Base-by-base conservation (phyloP, 495 filamentous ascomycete genomes). In the Penicillium salamii region DNA sequence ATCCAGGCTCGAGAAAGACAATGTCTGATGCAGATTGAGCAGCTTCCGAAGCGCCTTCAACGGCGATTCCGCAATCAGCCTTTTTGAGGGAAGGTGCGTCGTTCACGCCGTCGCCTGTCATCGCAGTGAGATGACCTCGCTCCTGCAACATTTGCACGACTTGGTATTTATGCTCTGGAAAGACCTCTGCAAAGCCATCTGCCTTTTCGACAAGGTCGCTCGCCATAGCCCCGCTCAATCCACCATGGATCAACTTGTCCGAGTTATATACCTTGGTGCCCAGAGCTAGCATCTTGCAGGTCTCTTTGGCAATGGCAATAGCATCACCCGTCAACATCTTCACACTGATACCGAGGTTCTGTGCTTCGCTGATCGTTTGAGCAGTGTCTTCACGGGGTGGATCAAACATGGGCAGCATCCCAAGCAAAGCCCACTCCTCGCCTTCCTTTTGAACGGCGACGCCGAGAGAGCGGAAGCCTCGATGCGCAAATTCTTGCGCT, bases 31-130 rank as follows among this genome's bases (percentile, higher is more conserved):
- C 85, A 20, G 85, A 83, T 64, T 87, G 85, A 15, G 85, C 85
- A 46, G 85, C 85, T 74, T 87, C 83, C 5, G 84, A 83, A 23
- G 85, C 81, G 60, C 85, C 85, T 71, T 88, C 85, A 40, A 88
- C 85, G 32, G 85, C 85, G 55, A 88, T 88, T 72, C 73, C 73
- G 44, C 75, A 78, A 75, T 97, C 91, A 15, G 91, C 91, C 76
- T 95, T 96, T 78, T 97, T 97, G 46, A 97, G 77, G 31, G 91
- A 96, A 26, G 91, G 91, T 41, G 91, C 91, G 72, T 97, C 91
- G 71, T 97, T 97, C 67, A 97, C 91, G 80, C 91, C 91, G 63
- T 97, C 91, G 74, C 91, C 91, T 71, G 91, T 97, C 91, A 97
- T 97, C 59, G 91, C 91, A 70, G 95, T 91, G 33, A 96, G 78